phyloP scores from a whole-genome alignment of 2,329 filamentous ascomycete species.

The Talaromyces sp. region DNA sequence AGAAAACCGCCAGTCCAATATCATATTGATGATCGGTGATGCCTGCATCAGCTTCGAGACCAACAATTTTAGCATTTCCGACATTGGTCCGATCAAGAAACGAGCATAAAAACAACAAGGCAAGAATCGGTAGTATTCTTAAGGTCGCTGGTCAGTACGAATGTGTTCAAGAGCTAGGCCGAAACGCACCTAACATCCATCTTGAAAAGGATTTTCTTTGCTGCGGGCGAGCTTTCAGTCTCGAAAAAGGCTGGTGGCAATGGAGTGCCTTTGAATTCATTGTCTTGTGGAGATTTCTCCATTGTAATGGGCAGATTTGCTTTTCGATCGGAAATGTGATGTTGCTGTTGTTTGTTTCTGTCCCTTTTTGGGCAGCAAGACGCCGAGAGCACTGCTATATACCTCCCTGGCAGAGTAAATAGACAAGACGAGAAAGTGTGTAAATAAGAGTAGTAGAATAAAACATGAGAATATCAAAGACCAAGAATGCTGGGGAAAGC shows the following conservation, averaged over 20 bases:
- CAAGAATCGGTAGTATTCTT: slow-evolving; percentile 59
- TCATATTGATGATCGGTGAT: slow-evolving; percentile 61
- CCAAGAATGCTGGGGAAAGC: slow-evolving; percentile 1
- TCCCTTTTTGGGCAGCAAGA: background rate
- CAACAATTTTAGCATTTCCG: slow-evolving; percentile 63
- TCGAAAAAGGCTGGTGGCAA: slow-evolving; percentile 18
- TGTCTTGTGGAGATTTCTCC: slow-evolving; percentile 8
- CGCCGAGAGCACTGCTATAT: too few species aligned
- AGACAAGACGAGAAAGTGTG: background rate
- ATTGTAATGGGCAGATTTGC: background rate
- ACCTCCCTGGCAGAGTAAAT: background rate
- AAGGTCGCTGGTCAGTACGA: background rate
- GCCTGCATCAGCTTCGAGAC: slow-evolving; percentile 53
- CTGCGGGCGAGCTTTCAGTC: slow-evolving; percentile 27
- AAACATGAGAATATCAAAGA: background rate
- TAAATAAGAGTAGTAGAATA: background rate
- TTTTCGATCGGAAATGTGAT: background rate
- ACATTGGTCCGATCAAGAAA: slow-evolving; percentile 67
- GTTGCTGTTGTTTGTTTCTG: background rate
- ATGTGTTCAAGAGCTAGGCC: background rate
- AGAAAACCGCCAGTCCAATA: slow-evolving; percentile 60
- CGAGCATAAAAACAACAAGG: slow-evolving; percentile 61
- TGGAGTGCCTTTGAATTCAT: slow-evolving; percentile 22
- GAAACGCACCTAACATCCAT: slow-evolving; percentile 46
- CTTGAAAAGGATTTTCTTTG: slow-evolving; percentile 46